These are phyloP conservation scores for Diutina pseudorugosa DNA, from an alignment of 1,139 yeast species.

Conservation along the genomic window DNA sequence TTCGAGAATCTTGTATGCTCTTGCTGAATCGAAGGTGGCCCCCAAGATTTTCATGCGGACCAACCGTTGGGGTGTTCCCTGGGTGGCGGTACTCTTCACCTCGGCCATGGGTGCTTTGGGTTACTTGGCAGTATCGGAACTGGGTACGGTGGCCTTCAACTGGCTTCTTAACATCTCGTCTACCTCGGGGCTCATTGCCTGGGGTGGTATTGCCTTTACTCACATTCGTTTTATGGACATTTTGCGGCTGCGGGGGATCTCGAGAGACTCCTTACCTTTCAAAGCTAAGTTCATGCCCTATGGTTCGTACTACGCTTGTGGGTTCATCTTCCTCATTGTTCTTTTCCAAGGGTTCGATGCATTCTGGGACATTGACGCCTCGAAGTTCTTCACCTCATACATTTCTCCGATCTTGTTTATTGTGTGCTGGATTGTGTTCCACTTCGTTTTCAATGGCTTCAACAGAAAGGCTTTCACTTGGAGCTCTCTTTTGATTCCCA, in stretches of 20 bases:
- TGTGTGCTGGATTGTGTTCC: background rate
- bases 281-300: slow-evolving; percentile 2
- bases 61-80: slow-evolving; percentile 33
- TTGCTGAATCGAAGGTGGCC: slow-evolving; percentile 36
- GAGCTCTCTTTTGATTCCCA: background rate
- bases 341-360: slow-evolving; percentile 1
- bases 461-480: background rate
- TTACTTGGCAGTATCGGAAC: slow-evolving; percentile 26
- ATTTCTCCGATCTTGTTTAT: background rate
- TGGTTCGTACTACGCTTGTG: background rate
- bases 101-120: slow-evolving; percentile 21
- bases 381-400: background rate
- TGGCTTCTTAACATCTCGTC: slow-evolving; percentile 23
- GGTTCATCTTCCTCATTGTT: background rate
- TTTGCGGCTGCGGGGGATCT: background rate
- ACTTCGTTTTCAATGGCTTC: background rate
- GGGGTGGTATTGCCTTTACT: slow-evolving; percentile 18
- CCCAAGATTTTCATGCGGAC: slow-evolving; percentile 32
- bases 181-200: slow-evolving; percentile 14
- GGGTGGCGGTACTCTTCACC: slow-evolving; percentile 27
- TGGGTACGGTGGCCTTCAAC: slow-evolving; percentile 16
- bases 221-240: slow-evolving; percentile 13
- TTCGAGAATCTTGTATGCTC: slow-evolving; percentile 31
- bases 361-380: background rate
- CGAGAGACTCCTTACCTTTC: slow-evolving; percentile 1